Conservation (phyloP, 2,329 filamentous ascomycete genomes). For the Cytospora paraplurivora region DNA sequence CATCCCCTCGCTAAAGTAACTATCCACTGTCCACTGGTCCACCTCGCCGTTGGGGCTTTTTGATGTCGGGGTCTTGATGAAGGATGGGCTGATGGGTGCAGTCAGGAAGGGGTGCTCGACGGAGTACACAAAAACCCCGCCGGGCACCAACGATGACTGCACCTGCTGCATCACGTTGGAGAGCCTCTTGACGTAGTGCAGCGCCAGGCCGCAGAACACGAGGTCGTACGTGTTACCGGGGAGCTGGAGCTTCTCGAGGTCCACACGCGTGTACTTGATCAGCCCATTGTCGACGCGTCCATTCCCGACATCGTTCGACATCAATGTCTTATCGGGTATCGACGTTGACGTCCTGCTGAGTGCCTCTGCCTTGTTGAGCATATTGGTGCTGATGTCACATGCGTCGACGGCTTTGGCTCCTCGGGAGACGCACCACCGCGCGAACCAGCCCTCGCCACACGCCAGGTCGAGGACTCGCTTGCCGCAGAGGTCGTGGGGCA, state of each 20-base stretch:
- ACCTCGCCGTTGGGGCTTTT: conserved; percentile 30
- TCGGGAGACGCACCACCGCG: conserved; percentile 44
- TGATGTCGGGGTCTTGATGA: conserved; percentile 29
- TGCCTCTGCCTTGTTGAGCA: conserved; percentile 43
- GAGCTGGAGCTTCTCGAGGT: conserved; percentile 40
- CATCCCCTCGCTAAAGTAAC: conserved; percentile 46
- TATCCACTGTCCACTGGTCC: conserved; percentile 46
- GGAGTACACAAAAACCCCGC: conserved; percentile 46
- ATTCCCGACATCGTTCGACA: not conserved
- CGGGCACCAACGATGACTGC: conserved; percentile 37
- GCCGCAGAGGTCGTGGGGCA: conserved; percentile 38
- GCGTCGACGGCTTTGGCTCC: conserved; percentile 41
- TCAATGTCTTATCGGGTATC: conserved; percentile 14
- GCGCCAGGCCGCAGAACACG: conserved; percentile 44
- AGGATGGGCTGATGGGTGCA: conserved; percentile 40
- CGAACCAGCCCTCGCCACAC: conserved; percentile 51
- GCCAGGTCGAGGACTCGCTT: conserved; percentile 46
- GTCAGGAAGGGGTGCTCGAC: conserved; percentile 52
- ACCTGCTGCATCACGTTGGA: conserved; percentile 38
- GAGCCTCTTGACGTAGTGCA: conserved; percentile 45
- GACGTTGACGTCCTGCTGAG: conserved; percentile 31
- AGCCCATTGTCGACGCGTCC: conserved; percentile 2
- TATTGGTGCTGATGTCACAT: conserved; percentile 47
- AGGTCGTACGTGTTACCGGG: conserved; percentile 38
- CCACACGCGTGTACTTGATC: conserved; percentile 39